Conservation (phyloP, 1,284 basidiomycete genomes). For the Pseudomicrostroma phylloplanum region DNA sequence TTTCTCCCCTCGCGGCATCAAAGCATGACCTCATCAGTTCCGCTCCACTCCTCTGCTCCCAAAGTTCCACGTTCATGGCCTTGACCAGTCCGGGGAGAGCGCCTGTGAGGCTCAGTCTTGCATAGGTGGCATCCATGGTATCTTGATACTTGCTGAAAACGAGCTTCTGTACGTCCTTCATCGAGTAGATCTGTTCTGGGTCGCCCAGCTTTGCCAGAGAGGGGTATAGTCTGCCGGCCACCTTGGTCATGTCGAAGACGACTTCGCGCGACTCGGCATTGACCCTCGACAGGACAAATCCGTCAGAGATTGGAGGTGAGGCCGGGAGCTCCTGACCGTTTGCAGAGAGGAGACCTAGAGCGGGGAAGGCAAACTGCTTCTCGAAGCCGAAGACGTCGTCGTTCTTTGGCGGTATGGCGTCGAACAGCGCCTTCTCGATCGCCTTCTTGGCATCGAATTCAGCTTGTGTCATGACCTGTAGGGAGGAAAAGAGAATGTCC, state of each 20-base stretch:
- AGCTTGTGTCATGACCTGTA: neutral
- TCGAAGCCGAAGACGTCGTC: constrained; percentile 2
- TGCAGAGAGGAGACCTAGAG: neutral
- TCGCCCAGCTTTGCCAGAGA: constrained; percentile 1
- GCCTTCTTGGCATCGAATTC: neutral
- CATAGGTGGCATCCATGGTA: neutral
- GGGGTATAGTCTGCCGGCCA: constrained; percentile 1
- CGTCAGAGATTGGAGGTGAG: neutral
- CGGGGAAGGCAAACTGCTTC: neutral
- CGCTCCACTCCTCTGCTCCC: neutral
- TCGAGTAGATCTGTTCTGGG: neutral
- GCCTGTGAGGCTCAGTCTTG: neutral
- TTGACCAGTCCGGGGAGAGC: neutral
- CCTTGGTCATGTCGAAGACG: neutral
- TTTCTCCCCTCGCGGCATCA: neutral
- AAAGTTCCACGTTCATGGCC: neutral
- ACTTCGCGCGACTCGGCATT: neutral
- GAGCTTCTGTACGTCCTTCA: neutral
- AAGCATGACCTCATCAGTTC: neutral
- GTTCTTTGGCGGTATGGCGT: no score
- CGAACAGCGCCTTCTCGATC: neutral
- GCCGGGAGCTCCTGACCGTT: neutral
- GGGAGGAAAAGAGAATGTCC: no score
- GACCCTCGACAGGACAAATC: neutral
- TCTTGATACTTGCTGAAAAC: neutral